Evolutionary conservation across 176 grass and related monocot genomes (phyloP).

Genomic region (Melocanna baccifera): DNA sequence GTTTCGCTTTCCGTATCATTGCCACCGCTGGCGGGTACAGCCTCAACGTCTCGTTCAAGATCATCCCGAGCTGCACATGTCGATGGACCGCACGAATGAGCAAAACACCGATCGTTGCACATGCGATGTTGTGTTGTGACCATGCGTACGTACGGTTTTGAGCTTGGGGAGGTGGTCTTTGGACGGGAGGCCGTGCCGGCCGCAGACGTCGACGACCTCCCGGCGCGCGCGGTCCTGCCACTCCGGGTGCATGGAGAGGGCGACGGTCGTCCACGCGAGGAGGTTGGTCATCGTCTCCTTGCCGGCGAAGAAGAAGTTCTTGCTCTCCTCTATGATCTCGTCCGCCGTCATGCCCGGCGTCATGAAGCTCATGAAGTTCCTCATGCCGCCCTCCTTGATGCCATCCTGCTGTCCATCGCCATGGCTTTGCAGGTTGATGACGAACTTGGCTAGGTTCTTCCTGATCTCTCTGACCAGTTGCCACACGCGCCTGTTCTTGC

Average conservation of each 20-base stretch:
- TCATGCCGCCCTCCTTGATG: constrained; percentile 26
- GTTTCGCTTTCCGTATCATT: constrained; percentile 65
- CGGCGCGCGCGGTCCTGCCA: constrained; percentile 81
- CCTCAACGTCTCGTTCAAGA: constrained; percentile 85
- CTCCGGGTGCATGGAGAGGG: constrained; percentile 89
- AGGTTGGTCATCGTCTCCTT: constrained; percentile 77
- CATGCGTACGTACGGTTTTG: constrained; percentile 44
- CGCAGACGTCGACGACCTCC: constrained; percentile 78
- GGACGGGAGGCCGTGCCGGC: constrained; percentile 42
- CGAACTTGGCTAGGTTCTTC: constrained; percentile 46
- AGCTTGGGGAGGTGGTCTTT: constrained; percentile 79
- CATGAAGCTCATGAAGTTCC: constrained; percentile 76
- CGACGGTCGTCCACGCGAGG: constrained; percentile 83
- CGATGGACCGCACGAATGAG: neutral
- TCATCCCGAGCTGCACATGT: constrained; percentile 54
- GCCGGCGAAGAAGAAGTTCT: constrained; percentile 92
- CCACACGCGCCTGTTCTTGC: constrained; percentile 68
- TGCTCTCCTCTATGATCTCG: constrained; percentile 85
- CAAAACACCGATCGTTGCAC: neutral
- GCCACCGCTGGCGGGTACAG: constrained; percentile 93
- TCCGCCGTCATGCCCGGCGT: constrained; percentile 33
- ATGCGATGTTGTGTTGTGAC: neutral
- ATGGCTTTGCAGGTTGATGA: constrained; percentile 32
- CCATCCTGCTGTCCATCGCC: neutral
- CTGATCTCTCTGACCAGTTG: constrained; percentile 71